phyloP scores from a whole-genome alignment of 106 monocot genomes.

The Chionographis japonica region DNA sequence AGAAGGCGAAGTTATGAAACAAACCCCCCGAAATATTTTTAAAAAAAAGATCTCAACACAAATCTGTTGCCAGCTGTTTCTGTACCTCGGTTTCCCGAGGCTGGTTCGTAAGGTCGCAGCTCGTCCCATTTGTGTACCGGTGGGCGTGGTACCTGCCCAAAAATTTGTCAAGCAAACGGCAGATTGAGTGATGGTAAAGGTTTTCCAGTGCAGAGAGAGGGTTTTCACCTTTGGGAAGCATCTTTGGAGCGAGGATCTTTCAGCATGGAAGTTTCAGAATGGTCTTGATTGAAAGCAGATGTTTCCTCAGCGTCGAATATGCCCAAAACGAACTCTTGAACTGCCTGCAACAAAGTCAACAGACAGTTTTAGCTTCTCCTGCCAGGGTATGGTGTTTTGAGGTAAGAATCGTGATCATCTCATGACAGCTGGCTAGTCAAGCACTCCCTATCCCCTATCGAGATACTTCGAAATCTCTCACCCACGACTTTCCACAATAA shows the following conservation, averaged over 20 bases:
- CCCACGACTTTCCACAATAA: too few relatives aligned
- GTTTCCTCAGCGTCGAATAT: constrained; percentile 62
- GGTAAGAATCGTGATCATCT: background rate
- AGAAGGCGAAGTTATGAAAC: background rate
- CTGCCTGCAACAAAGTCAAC: constrained; percentile 29
- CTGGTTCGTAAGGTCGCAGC: constrained; percentile 75
- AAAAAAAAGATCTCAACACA: too few relatives aligned
- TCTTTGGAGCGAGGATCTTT: constrained; percentile 85
- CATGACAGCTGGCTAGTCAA: too few relatives aligned
- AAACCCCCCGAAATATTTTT: background rate
- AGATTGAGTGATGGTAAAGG: background rate
- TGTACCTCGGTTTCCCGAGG: constrained; percentile 77
- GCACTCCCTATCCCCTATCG: too few relatives aligned
- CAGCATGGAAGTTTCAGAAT: constrained; percentile 45
- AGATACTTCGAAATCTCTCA: too few relatives aligned
- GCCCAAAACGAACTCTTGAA: constrained; percentile 80
- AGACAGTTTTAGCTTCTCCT: background rate
- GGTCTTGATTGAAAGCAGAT: constrained; percentile 48
- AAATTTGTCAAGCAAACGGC: background rate
- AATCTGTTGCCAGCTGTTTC: background rate
- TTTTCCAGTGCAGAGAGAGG: background rate
- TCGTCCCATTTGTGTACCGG: constrained; percentile 76
- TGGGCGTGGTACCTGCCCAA: constrained; percentile 71
- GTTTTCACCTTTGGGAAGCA: constrained; percentile 64
- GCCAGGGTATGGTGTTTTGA: background rate